Percentiles rank a stretch among this genome's conserved stretches.
Evolutionary conservation across 306 rosid genomes (phyloP).

Genomic region (Cicer arietinum): DNA sequence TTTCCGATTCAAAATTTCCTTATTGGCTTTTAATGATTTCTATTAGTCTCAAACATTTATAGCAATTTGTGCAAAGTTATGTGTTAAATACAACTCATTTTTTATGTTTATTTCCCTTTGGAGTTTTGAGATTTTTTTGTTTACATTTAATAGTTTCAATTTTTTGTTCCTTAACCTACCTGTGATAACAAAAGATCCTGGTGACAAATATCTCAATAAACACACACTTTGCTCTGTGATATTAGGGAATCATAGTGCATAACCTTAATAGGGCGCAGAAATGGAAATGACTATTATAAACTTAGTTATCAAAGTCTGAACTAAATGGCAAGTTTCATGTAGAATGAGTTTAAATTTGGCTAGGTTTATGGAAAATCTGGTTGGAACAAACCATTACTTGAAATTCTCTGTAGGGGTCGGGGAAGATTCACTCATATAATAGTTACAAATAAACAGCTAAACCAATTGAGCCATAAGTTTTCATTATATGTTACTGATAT

Average conservation of each 20-base stretch:
- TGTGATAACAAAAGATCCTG: background rate
- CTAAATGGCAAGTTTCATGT: background rate
- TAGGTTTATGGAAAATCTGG: constrained; percentile 29
- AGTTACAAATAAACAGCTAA: constrained; percentile 38
- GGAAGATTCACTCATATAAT: constrained; percentile 22
- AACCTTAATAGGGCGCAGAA: background rate
- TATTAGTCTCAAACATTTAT: constrained; percentile 17
- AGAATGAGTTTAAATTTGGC: background rate
- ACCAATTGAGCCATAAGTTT: constrained; percentile 7
- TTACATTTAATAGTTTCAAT: no score
- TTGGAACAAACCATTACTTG: constrained; percentile 29
- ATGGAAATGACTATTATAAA: background rate
- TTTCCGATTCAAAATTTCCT: constrained; percentile 27
- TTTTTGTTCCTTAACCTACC: background rate
- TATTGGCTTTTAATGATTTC: constrained; percentile 1
- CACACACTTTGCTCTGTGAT: background rate
- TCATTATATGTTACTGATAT: constrained; percentile 43
- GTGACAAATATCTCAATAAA: background rate
- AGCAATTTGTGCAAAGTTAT: background rate
- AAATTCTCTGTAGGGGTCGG: constrained; percentile 5
- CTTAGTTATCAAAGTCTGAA: background rate
- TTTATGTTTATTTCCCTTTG: background rate
- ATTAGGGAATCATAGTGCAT: background rate
- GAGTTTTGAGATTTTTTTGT: background rate
- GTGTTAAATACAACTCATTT: background rate